Conservation (phyloP, 768 basidiomycete species). For the Lactarius pseudohatsudake region DNA sequence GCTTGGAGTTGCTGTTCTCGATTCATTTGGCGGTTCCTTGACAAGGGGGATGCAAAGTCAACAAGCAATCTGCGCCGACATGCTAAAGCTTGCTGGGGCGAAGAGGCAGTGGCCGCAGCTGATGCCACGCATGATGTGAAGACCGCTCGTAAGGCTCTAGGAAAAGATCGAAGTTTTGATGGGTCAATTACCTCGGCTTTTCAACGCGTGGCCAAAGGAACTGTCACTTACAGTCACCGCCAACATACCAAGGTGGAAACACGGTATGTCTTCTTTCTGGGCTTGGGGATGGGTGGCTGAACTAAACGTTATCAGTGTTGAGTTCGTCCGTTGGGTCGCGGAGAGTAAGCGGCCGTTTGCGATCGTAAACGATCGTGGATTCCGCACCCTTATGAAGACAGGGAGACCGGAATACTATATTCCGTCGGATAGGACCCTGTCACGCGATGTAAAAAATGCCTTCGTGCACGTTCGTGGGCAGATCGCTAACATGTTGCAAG, state of each 20-base stretch:
- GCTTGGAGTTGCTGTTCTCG: no score
- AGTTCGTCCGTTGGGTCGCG: no score
- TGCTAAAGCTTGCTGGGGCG: conserved; percentile 13
- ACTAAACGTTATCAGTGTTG: no score
- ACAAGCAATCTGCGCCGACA: conserved; percentile 12
- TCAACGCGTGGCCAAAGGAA: neutral
- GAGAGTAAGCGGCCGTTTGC: no score
- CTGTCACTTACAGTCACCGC: neutral
- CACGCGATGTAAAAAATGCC: no score
- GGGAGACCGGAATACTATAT: conserved; percentile 37
- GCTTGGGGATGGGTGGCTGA: no score
- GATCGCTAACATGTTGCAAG: no score
- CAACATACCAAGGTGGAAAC: conserved; percentile 3
- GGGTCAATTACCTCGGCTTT: no score
- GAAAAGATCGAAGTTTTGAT: neutral
- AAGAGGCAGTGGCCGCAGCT: neutral
- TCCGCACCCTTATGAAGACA: no score
- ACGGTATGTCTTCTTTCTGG: neutral
- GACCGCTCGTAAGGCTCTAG: neutral
- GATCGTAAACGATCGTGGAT: no score
- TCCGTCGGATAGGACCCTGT: conserved; percentile 36
- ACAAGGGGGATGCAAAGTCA: conserved; percentile 12
- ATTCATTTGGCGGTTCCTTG: no score
- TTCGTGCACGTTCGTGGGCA: no score
- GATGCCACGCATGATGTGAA: neutral